A percentile compares a stretch with the other conserved stretches of the same genome.
These are phyloP conservation scores for Taiozyma sp. DNA, from an alignment of 1,139 yeast species.

Conservation along the genomic window DNA sequence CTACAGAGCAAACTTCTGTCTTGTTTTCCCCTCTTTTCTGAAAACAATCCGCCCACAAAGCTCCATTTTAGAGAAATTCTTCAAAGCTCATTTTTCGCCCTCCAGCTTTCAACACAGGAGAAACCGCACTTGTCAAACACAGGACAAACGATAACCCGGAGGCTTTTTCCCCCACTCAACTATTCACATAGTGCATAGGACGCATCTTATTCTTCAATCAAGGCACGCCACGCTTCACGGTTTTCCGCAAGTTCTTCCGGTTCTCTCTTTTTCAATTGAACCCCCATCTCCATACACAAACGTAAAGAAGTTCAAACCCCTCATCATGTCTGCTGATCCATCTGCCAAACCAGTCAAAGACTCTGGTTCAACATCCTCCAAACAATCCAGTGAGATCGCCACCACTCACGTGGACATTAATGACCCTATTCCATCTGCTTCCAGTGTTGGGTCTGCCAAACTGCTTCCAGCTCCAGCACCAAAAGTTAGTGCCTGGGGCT, in stretches of 20 bases:
- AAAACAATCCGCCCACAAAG: neutral
- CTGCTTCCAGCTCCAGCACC: slow-evolving; percentile 29
- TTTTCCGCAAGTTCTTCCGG: neutral
- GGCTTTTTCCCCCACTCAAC: neutral
- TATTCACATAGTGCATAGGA: neutral
- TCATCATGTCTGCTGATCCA: neutral
- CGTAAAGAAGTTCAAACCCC: neutral
- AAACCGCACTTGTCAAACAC: neutral
- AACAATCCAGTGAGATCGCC: slow-evolving; percentile 1
- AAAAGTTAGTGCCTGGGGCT: slow-evolving; percentile 26
- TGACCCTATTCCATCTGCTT: slow-evolving; percentile 1
- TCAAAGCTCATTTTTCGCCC: neutral
- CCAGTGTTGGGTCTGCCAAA: slow-evolving; percentile 14
- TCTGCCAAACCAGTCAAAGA: neutral
- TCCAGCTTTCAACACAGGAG: neutral
- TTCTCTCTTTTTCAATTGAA: neutral
- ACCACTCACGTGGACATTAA: slow-evolving; percentile 3
- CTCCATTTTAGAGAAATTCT: neutral
- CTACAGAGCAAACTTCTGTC: neutral
- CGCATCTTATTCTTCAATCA: neutral
- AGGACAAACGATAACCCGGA: neutral
- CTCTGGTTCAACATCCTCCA: neutral
- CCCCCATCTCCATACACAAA: neutral
- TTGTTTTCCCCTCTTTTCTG: neutral
- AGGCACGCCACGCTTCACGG: neutral